Evolutionary conservation across 352 stramenopile species (phyloP), one percentile per base, ranked within the genome.

Genomic region (Globisporangium polare): DNA sequence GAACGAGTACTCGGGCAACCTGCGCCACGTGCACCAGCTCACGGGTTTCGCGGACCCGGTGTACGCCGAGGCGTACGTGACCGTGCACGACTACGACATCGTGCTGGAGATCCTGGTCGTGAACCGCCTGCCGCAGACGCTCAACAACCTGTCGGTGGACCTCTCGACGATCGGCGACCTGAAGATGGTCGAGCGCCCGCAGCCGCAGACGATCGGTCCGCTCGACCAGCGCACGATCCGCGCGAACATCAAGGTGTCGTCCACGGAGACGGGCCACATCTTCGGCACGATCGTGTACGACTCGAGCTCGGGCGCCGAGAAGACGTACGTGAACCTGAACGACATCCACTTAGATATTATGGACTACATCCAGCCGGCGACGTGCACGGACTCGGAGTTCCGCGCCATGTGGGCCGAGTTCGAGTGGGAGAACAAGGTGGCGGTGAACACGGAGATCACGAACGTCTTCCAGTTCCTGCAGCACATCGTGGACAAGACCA

Each of bases 331-430:
- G 60, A 99, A 99, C 75, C 73, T 99, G 60, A 99, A 99, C 76
- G 97, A 99, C 72, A 99, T 99, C 68, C 97, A 99, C 73, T 86
- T 99, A 64, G 97, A 99, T 71, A 99, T 99, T 57, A 99, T 99
- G 97, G 97, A 99, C 75, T 99, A 99, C 89, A 99, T 99, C 73
- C 92, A 98, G 66, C 97, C 97, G 53, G 74, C 86, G 50, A 90
- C 74, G 18, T 96, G 96, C 87, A 87, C 76, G 64, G 96, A 99
- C 72, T 92, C 98, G 67, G 86, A 91, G n/a, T 99, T 99, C 86
- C 92, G 98, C 64, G 86, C 83, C 6, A 99, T 99, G 97, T 99
- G 98, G 98, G 97, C 97, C 58, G 97, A 99, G 71, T 99, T 99
- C 74, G 98, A 99, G 81, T 99, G 98, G 98, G 98, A 99, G 79